These are phyloP conservation scores for Hyaloscypha finlandica DNA, from an alignment of 495 filamentous ascomycete species.

Conservation along the genomic window DNA sequence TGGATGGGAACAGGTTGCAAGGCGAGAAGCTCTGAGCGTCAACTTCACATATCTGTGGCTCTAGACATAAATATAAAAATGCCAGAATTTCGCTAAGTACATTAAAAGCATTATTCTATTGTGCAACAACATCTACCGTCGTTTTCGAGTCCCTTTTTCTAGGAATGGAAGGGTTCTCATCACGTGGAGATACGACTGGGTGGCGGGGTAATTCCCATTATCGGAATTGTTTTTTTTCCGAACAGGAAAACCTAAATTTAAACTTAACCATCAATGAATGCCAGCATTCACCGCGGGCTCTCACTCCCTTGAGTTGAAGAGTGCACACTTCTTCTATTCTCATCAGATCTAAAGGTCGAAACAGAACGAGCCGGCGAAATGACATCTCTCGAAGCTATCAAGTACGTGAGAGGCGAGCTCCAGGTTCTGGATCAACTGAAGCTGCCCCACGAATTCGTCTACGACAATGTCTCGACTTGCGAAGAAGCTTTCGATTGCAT, in stretches of 20 bases:
- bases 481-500: constrained; percentile 92
- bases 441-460: constrained; percentile 84
- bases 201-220: background rate
- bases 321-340: background rate
- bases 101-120: no score
- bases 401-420: constrained; percentile 74
- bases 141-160: no score
- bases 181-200: background rate
- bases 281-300: background rate
- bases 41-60: background rate
- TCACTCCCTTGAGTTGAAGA: no score
- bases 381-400: constrained; percentile 76
- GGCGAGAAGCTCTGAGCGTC: background rate
- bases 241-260: background rate
- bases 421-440: constrained; percentile 87
- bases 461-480: constrained; percentile 69
- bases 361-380: background rate
- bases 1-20: no score
- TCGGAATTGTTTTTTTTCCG: background rate
- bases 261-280: background rate
- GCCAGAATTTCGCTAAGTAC: background rate
- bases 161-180: background rate
- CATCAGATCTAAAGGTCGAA: background rate
- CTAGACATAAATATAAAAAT: background rate
- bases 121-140: no score